Base-by-base conservation (phyloP, 768 basidiomycete genomes). In the Ramaria sp. region DNA sequence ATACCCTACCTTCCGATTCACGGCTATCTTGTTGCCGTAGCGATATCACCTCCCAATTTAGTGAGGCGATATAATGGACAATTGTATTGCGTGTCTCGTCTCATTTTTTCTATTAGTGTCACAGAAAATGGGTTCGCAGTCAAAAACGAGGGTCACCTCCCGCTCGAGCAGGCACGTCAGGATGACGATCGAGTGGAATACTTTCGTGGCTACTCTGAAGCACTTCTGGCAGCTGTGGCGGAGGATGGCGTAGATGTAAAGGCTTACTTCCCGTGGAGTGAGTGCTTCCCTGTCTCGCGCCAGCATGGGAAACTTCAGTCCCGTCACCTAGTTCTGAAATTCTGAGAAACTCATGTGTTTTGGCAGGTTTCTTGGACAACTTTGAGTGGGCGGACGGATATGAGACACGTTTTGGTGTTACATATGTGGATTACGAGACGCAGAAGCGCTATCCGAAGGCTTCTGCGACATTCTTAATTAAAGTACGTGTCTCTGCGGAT, bases 331-430 rank as follows among this genome's bases (percentile, higher is more conserved):
- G 5, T 45, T 28, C 13, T 39, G 18, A 13, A 39, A 3, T 47
- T 50, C 25, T 36, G 22, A 20, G 1, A 9, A 50, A 24, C 51
- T 52, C 45, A 54, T 49, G 13, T 48, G 38, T 37, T 32, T 3
- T 5, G 25, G 27, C 52, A 81, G 79, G 79, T 69, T 71, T 85
- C 61, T 63, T 85, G 42, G 82, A 84, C 61, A 84, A 84, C 66
- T 83, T 85, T 57, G 83, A 85, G 66, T 83, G 83, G 82, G 79
- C 82, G n/a, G 82, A 85, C 56, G 81, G 83, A 25, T 83, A 83
- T 59, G 64, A 63, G 34, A 83, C 82, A 6, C 78, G 83, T 5
- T 86, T 86, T 61, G 83, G 83, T 53, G 73, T 82, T 53, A 84
- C 81, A 22, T 83, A 85, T 60, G 81, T 86, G 50, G 79, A 85